phyloP scores from a whole-genome alignment of 163 green algal species.

The Chlamydomonas reinhardtii region DNA sequence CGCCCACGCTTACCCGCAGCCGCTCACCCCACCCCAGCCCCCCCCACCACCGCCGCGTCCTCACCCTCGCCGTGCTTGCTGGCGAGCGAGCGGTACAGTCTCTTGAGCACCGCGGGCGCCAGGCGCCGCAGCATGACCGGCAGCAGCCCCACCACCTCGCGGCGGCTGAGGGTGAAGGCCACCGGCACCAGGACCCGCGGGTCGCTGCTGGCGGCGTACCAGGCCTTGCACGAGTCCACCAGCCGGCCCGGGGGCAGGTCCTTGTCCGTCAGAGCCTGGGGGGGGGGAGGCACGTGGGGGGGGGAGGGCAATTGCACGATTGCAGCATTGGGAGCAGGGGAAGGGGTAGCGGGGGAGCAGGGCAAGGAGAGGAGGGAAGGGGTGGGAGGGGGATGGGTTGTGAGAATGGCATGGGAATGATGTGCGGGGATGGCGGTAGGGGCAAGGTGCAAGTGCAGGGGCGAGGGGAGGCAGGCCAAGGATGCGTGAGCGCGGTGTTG shows the following conservation, averaged over 20 bases:
- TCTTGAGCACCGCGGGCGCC: constrained; percentile 5
- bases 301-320: neutral
- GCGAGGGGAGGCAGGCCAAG: no score
- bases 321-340: neutral
- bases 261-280: constrained; percentile 44
- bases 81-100: constrained; percentile 34
- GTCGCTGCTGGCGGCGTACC: constrained; percentile 35
- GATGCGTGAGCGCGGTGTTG: no score
- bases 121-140: constrained; percentile 27
- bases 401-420: no score
- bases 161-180: constrained; percentile 38
- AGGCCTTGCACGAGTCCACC: constrained; percentile 44
- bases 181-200: constrained; percentile 43
- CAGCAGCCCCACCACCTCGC: constrained; percentile 32
- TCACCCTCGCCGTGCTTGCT: constrained; percentile 37
- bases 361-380: no score
- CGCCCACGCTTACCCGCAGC: neutral
- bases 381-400: no score
- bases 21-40: neutral
- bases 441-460: no score
- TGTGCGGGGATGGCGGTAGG: no score
- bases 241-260: constrained; percentile 34
- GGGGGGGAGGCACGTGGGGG: neutral
- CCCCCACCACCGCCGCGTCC: neutral
- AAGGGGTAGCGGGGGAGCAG: neutral